These are phyloP conservation scores for Penicillium verrucosum DNA, from an alignment of 2,329 filamentous ascomycete species.

Conservation along the genomic window DNA sequence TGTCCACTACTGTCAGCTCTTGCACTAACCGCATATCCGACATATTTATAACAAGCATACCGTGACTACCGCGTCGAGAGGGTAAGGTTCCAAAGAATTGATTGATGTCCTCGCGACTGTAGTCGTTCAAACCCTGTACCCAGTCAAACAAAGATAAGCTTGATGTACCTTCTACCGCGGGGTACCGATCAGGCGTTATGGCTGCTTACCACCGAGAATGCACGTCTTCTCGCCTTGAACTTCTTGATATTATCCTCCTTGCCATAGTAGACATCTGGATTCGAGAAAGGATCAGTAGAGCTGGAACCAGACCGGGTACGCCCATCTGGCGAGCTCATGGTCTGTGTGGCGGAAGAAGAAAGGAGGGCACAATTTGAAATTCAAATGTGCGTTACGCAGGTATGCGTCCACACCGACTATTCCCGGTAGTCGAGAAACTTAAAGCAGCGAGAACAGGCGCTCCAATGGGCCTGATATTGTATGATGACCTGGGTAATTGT, in stretches of 20 bases:
- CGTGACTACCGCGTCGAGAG: slow-evolving; percentile 45
- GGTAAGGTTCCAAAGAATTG: slow-evolving; percentile 34
- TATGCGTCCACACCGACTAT: slow-evolving; percentile 23
- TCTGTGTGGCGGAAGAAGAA: slow-evolving; percentile 14
- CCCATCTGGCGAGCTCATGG: slow-evolving; percentile 42
- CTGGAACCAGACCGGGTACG: slow-evolving; percentile 42
- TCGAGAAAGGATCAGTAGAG: slow-evolving; percentile 56
- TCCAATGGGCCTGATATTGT: not conserved
- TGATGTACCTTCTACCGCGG: slow-evolving; percentile 9
- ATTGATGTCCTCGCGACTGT: slow-evolving; percentile 37
- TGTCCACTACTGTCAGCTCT: slow-evolving; percentile 37
- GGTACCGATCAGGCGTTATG: slow-evolving; percentile 12
- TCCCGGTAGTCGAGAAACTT: slow-evolving; percentile 2
- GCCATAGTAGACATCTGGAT: slow-evolving; percentile 60
- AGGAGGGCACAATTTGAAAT: slow-evolving; percentile 10
- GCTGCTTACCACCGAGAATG: slow-evolving; percentile 54
- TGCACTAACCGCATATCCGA: not conserved
- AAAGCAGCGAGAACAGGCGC: slow-evolving; percentile 1
- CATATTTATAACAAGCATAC: slow-evolving; percentile 25
- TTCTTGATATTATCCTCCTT: slow-evolving; percentile 47
- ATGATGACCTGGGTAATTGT: not conserved
- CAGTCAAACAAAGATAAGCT: slow-evolving; percentile 13
- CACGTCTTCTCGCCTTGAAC: slow-evolving; percentile 49
- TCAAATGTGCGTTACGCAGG: slow-evolving; percentile 20
- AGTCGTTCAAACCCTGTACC: slow-evolving; percentile 35